phyloP scores from a whole-genome alignment of 2,329 filamentous ascomycete species.

The Trichoderma atrobrunneum region DNA sequence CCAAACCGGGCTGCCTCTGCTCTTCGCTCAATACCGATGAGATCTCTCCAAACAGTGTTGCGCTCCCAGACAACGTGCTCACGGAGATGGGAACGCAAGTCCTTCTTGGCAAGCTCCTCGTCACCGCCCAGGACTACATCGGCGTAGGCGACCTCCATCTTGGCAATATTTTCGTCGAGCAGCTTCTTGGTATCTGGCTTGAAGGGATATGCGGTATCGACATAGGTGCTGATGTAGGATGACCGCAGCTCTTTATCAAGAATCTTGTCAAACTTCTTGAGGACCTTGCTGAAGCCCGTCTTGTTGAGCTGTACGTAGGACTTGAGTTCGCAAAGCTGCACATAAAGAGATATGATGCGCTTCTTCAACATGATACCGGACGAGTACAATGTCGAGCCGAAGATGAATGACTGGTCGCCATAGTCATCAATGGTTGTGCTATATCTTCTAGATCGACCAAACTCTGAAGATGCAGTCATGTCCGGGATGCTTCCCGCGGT shows the following conservation, averaged over 20 bases:
- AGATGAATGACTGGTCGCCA: conserved; percentile 68
- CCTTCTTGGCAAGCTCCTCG: conserved; percentile 70
- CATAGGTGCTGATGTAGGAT: conserved; percentile 69
- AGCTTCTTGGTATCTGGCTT: conserved; percentile 65
- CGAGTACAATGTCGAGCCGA: conserved; percentile 59
- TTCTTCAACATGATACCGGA: conserved; percentile 88
- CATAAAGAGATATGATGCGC: conserved; percentile 80
- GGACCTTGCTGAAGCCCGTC: conserved; percentile 91
- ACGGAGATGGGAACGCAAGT: conserved; percentile 83
- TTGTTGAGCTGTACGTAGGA: conserved; percentile 95
- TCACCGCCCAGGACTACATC: conserved; percentile 81
- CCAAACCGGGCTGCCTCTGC: conserved; percentile 92
- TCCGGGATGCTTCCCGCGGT: conserved; percentile 45
- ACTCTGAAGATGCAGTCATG: conserved; percentile 61
- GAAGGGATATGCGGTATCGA: conserved; percentile 81
- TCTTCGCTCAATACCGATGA: conserved; percentile 96
- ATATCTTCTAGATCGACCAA: conserved; percentile 56
- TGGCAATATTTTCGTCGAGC: conserved; percentile 68
- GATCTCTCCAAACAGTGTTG: conserved; percentile 97
- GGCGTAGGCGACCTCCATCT: conserved; percentile 78
- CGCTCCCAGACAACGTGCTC: conserved; percentile 99
- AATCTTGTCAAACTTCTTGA: conserved; percentile 99
- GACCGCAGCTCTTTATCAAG: conserved; percentile 76
- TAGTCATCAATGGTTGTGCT: conserved; percentile 74
- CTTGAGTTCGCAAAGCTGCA: conserved; percentile 90